These are phyloP conservation scores for Chrysanthemum lavandulifolium DNA, from an alignment of 129 eudicot species.

Conservation along the genomic window DNA sequence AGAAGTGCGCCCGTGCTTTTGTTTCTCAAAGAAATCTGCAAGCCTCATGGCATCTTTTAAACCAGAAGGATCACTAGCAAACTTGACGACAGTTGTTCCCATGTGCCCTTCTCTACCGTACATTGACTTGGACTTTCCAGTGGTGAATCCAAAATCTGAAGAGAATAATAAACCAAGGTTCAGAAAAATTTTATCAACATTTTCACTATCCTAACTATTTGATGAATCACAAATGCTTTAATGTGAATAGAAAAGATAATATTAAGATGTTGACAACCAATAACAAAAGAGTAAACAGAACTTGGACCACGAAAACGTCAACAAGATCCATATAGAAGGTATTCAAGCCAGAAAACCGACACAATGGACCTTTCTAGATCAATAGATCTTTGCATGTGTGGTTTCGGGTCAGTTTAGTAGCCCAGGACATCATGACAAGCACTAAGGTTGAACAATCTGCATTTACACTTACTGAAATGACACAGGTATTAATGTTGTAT, in stretches of 20 bases:
- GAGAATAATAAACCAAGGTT: slow-evolving; percentile 20
- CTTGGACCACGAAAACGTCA: neutral
- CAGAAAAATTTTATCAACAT: neutral
- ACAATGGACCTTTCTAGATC: too few species aligned
- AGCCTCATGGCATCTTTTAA: slow-evolving; percentile 71
- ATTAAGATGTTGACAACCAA: neutral
- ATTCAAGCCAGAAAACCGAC: too few species aligned
- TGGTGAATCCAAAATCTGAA: slow-evolving; percentile 73
- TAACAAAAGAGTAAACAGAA: neutral
- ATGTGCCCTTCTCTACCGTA: slow-evolving; percentile 83
- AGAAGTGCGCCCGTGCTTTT: slow-evolving; percentile 58
- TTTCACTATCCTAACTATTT: neutral
- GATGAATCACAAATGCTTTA: neutral
- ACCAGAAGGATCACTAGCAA: slow-evolving; percentile 64
- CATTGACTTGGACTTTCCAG: slow-evolving; percentile 85
- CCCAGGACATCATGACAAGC: neutral
- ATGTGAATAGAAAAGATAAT: neutral
- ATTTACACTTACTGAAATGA: neutral
- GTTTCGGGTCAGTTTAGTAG: neutral
- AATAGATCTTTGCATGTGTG: too few species aligned
- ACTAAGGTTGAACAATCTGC: neutral
- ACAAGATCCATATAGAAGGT: neutral
- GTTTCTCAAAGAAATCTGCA: slow-evolving; percentile 70
- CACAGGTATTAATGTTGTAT: neutral
- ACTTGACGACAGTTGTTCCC: slow-evolving; percentile 68